phyloP scores from a whole-genome alignment of 331 rosid genomes.

The Acacia pycnantha region DNA sequence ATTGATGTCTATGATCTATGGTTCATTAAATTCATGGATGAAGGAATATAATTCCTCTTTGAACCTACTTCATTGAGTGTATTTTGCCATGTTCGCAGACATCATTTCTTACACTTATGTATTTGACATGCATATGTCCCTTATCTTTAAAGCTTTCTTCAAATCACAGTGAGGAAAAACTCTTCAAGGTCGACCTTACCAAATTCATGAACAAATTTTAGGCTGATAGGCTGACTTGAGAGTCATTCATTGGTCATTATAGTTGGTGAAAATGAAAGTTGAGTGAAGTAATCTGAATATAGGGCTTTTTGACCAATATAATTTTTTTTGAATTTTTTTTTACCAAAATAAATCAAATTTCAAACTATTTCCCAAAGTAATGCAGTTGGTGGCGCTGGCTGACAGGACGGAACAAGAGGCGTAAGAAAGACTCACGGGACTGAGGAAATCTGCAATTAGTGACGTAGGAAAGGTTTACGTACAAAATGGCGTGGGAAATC shows the following conservation, averaged over 20 bases:
- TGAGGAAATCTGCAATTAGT: too few species aligned
- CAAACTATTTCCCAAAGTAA: too few species aligned
- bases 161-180: neutral
- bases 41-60: neutral
- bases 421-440: too few species aligned
- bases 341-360: too few species aligned
- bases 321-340: too few species aligned
- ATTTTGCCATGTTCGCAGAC: neutral
- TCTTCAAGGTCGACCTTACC: neutral
- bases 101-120: neutral
- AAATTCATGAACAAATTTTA: neutral
- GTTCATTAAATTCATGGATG: neutral
- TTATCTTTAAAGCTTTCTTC: neutral
- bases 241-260: neutral
- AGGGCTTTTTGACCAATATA: too few species aligned
- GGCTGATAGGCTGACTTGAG: neutral
- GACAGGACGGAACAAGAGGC: too few species aligned
- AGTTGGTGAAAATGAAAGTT: neutral
- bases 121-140: neutral
- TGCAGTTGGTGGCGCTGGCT: too few species aligned
- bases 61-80: neutral
- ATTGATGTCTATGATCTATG: neutral
- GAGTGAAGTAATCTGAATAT: neutral
- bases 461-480: too few species aligned
- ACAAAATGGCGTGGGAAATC: too few species aligned